Evolutionary conservation across 2,329 filamentous ascomycete species (phyloP).

Genomic region (Aspergillus udagawae): DNA sequence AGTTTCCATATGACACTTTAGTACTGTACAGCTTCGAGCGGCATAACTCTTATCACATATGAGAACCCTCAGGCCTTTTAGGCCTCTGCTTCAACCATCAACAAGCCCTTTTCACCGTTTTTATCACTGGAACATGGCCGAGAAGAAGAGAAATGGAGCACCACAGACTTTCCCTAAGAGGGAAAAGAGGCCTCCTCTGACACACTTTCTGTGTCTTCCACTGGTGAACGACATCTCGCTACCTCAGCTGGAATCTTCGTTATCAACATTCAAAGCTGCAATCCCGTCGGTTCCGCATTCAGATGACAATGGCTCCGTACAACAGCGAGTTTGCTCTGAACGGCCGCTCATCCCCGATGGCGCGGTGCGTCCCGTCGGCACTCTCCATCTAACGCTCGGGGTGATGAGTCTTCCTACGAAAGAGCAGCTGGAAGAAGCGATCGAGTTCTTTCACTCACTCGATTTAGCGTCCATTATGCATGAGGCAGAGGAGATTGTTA

Average conservation of each 20-base stretch:
- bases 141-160: neutral
- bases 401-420: conserved; percentile 68
- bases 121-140: conserved; percentile 4
- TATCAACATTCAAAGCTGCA: conserved; percentile 60
- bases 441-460: conserved; percentile 42
- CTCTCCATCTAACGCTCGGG: conserved; percentile 80
- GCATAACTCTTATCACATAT: conserved; percentile 1
- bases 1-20: neutral
- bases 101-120: neutral
- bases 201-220: conserved; percentile 50
- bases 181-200: conserved; percentile 33
- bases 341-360: conserved; percentile 54
- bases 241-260: conserved; percentile 60
- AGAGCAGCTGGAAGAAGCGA: conserved; percentile 47
- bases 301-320: conserved; percentile 6
- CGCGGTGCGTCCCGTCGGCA: conserved; percentile 72
- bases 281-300: conserved; percentile 32
- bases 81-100: conserved; percentile 1
- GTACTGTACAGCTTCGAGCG: neutral
- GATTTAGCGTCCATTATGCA: conserved; percentile 40
- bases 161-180: conserved; percentile 4
- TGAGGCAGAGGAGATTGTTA: conserved; percentile 21
- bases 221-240: conserved; percentile 60
- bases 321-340: conserved; percentile 31
- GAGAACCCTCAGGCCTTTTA: conserved; percentile 1